Evolutionary conservation across 2,329 filamentous ascomycete genomes (phyloP).

Genomic region (Penicillium occitanis): DNA sequence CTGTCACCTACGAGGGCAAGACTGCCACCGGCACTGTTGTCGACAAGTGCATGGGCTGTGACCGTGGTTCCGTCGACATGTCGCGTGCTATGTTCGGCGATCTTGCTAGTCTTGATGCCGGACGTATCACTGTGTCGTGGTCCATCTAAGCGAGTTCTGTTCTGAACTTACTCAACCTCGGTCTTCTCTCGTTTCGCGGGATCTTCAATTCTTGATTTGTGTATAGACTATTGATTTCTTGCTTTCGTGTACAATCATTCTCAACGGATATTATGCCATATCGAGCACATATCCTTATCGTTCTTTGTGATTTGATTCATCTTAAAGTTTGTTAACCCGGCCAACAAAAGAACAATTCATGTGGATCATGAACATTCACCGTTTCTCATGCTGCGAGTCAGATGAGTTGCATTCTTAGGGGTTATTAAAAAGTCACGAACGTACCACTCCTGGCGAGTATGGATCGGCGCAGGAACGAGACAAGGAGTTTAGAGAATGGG

Average conservation of each 20-base stretch:
- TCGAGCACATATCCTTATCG: conserved; percentile 1
- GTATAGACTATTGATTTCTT: conserved; percentile 26
- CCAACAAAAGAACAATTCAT: conserved; percentile 20
- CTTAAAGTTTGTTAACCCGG: conserved; percentile 17
- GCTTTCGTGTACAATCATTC: conserved; percentile 20
- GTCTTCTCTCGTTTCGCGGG: background rate
- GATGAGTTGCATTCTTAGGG: conserved; percentile 14
- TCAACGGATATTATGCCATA: conserved; percentile 10
- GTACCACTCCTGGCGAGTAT: conserved; percentile 22
- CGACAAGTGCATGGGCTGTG: conserved; percentile 76
- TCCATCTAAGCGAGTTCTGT: conserved; percentile 34
- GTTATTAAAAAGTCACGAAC: conserved; percentile 13
- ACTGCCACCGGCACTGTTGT: conserved; percentile 59
- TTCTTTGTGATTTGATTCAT: conserved; percentile 17
- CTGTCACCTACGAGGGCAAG: conserved; percentile 61
- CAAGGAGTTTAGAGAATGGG: conserved; percentile 16
- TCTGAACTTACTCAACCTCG: conserved; percentile 7
- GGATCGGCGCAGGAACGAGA: conserved; percentile 19
- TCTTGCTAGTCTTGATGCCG: conserved; percentile 42
- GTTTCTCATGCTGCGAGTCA: conserved; percentile 12
- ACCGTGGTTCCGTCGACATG: conserved; percentile 58
- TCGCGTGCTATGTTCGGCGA: conserved; percentile 57
- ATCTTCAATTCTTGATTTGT: conserved; percentile 31
- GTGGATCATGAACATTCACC: conserved; percentile 16
- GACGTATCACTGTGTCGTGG: conserved; percentile 45